Conservation (phyloP, 2,329 filamentous ascomycete species). For the Apiospora arundinis region DNA sequence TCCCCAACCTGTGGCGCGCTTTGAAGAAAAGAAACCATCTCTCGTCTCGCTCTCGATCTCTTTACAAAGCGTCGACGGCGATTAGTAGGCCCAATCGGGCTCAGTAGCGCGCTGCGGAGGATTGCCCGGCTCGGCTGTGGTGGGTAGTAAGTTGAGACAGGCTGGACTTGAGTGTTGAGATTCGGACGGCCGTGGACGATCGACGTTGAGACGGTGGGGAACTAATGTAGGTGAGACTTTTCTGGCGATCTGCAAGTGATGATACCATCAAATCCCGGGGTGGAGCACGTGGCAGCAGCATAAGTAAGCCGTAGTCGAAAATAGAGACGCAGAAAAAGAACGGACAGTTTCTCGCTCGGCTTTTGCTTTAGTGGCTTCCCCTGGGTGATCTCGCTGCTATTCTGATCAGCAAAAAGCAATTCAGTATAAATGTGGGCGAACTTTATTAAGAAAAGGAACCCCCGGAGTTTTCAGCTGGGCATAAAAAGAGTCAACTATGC, state of each 20-base stretch:
- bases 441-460: neutral
- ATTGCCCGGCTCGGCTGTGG: neutral
- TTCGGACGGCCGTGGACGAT: neutral
- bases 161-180: neutral
- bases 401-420: conserved; percentile 9
- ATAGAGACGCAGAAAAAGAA: neutral
- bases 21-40: neutral
- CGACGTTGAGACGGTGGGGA: neutral
- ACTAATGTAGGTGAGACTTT: neutral
- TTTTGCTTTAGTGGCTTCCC: neutral
- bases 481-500: too few species aligned
- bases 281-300: too few species aligned
- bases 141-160: neutral
- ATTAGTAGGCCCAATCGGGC: neutral
- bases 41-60: neutral
- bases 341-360: neutral
- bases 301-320: too few species aligned
- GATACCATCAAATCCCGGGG: too few species aligned
- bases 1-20: neutral
- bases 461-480: neutral
- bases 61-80: neutral
- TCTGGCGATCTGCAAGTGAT: too few species aligned
- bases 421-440: neutral
- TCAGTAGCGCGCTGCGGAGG: neutral
- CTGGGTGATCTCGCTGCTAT: neutral